Conservation (phyloP, 164 flowering plant species). For the Berberis vulgaris region DNA sequence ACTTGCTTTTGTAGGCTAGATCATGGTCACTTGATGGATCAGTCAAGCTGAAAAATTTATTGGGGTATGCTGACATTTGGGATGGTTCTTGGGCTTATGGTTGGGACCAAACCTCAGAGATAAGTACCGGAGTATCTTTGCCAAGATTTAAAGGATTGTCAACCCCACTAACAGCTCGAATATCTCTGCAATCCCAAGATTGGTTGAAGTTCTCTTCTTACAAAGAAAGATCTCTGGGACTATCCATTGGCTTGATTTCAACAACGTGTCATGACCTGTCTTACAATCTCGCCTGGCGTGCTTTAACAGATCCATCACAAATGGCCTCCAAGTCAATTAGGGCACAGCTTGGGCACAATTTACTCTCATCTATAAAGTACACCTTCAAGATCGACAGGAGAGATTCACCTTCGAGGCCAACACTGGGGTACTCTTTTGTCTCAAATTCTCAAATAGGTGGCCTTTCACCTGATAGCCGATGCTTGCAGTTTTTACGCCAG, state of each 20-base stretch:
- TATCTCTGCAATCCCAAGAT: slow-evolving; percentile 72
- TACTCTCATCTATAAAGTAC: slow-evolving; percentile 70
- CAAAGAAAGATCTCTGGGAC: slow-evolving; percentile 65
- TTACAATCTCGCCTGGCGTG: slow-evolving; percentile 81
- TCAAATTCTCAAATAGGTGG: slow-evolving; percentile 76
- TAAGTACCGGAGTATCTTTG: slow-evolving; percentile 66
- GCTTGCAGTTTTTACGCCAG: slow-evolving; percentile 84
- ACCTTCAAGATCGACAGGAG: slow-evolving; percentile 67
- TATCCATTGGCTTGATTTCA: slow-evolving; percentile 68
- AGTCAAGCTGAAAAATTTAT: slow-evolving; percentile 62
- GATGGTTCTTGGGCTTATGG: slow-evolving; percentile 80
- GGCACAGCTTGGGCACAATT: slow-evolving; percentile 83
- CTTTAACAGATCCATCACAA: slow-evolving; percentile 79
- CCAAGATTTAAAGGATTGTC: slow-evolving; percentile 57
- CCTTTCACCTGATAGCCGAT: slow-evolving; percentile 66
- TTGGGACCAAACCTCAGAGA: slow-evolving; percentile 67
- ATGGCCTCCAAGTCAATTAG: slow-evolving; percentile 62
- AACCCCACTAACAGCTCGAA: slow-evolving; percentile 57
- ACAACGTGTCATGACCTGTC: slow-evolving; percentile 59
- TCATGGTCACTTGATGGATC: slow-evolving; percentile 84
- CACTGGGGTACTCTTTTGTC: slow-evolving; percentile 67
- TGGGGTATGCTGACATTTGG: slow-evolving; percentile 92
- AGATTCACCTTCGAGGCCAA: slow-evolving; percentile 76
- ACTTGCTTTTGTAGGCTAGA: slow-evolving; percentile 59
- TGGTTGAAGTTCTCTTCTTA: slow-evolving; percentile 88